These are phyloP conservation scores for Tripterygium wilfordii DNA, from an alignment of 177 flowering plant genomes.

Conservation along the genomic window DNA sequence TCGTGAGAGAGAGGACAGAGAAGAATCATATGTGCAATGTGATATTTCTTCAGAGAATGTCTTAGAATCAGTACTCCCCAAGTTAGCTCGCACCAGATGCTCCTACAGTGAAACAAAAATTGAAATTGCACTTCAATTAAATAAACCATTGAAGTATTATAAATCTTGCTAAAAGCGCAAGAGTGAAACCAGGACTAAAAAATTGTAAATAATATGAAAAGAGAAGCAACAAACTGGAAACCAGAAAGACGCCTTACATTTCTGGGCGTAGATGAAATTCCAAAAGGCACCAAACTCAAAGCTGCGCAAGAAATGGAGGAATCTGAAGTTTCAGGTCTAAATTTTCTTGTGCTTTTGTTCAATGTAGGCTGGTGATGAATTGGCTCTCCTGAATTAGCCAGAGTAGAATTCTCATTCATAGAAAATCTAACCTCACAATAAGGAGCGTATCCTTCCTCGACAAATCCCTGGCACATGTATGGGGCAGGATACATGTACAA, in stretches of 20 bases:
- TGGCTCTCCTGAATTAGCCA: constrained; percentile 7
- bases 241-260: no score
- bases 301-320: constrained; percentile 27
- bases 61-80: constrained; percentile 9
- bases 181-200: no score
- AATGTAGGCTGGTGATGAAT: constrained; percentile 4
- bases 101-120: no score
- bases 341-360: constrained; percentile 1
- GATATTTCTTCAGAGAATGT: constrained; percentile 23
- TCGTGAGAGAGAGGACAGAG: constrained; percentile 16
- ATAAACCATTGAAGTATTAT: no score
- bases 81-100: no score
- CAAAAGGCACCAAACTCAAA: constrained; percentile 20
- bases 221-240: no score
- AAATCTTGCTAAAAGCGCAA: no score
- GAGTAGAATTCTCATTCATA: constrained; percentile 7
- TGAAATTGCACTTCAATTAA: no score
- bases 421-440: constrained; percentile 52
- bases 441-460: constrained; percentile 51
- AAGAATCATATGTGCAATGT: constrained; percentile 19
- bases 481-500: constrained; percentile 24
- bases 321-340: constrained; percentile 18
- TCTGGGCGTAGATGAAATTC: constrained; percentile 13
- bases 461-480: constrained; percentile 23
- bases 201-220: no score